Evolutionary conservation across 345 rosid species (phyloP), one percentile per base, ranked within the genome.

Genomic region (Barbarea vulgaris): DNA sequence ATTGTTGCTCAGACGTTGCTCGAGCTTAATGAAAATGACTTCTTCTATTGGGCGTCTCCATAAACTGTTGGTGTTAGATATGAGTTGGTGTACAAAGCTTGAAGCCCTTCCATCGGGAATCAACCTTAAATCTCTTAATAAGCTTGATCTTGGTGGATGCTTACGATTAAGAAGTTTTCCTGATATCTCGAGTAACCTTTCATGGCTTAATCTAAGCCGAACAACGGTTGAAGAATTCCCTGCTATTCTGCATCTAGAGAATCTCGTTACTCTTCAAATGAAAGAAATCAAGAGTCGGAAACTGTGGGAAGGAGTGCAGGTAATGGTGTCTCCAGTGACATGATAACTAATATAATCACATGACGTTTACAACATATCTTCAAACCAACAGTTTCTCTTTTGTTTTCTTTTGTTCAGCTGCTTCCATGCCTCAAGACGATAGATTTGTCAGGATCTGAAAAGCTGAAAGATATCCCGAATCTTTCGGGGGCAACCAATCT

Each of bases 221-320:
- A 51, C 55, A 51, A 5, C 1, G 1, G 13, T 11, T 51, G 55
- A 51, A 51, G 55, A 21, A 51, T 51, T 51, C 34, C 71, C 71
- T 0, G 14, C 15, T 67, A 2, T 9, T 6, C 4, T 67, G 61
- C 51, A 1, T 9, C 10, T 67, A 4, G 61, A 53, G 2, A 53
- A 67, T 1, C 61, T 67, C 1, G 5, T 3, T 0, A 36, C 50
- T 37, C 72, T 67, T 37, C 42, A 1, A 0, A 67, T 67, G 61
- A 67, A 67, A 52, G 50, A 37, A 36, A 52, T 53, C 7, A 67
- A 67, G 50, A 67, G 61, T 52, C 36, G 14, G 31, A 67, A 67
- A 67, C 50, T 52, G 4, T 67, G 61, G 72, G 50, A 36, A 52
- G 61, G 61, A 52, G 51, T 3, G 4, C 61, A 67, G 50, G 72